Base-by-base conservation (phyloP, 768 basidiomycete species). In the Lyophyllum decastes region DNA sequence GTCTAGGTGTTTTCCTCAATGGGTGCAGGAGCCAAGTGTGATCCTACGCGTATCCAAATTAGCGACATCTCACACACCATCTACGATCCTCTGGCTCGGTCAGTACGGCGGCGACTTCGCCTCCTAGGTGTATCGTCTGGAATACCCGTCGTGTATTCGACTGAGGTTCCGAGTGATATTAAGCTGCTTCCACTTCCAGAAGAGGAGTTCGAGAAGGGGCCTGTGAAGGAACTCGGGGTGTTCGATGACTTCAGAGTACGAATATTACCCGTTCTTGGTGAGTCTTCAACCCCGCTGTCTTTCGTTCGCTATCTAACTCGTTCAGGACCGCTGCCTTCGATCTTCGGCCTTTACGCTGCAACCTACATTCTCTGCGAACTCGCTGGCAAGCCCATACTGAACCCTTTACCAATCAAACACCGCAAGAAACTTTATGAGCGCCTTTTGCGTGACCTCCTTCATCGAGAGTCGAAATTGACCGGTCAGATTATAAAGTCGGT, bases 41-140 rank as follows among this genome's bases (percentile, higher is more conserved):
- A 99, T 71, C 95, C 97, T 0, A 96, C 95, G 1, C 85, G 94
- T 40, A 84, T 99, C 24, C 95, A 98, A 72, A 97, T 98, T 55
- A 89, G 88, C 61, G 96, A 98, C 73, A 94, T 98, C 64, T 94
- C 95, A 2, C 78, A 79, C 56, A 98, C 97, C 0, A 82, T 92
- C 40, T 96, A 98, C 66, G 97, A 98, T 71, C 95, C 95, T 4
- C 84, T 99, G 17, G 97, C 97, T 22, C 89, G 95, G 56, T 83
- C 91, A 21, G 95, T 98, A 25, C 85, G 97, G 4, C 80, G 87
- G 25, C 84, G 90, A 47, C 79, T 93, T 24, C 89, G 88, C 49
- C 68, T 81, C 16, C 75, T 79, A 24, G 86, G 85, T n/a, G 78
- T 86, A 35, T 66, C 80, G 19, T 83, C 81, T 25, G 85, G 88